These are phyloP conservation scores for Tripterygium wilfordii DNA, from an alignment of 177 flowering plant genomes.

Conservation along the genomic window DNA sequence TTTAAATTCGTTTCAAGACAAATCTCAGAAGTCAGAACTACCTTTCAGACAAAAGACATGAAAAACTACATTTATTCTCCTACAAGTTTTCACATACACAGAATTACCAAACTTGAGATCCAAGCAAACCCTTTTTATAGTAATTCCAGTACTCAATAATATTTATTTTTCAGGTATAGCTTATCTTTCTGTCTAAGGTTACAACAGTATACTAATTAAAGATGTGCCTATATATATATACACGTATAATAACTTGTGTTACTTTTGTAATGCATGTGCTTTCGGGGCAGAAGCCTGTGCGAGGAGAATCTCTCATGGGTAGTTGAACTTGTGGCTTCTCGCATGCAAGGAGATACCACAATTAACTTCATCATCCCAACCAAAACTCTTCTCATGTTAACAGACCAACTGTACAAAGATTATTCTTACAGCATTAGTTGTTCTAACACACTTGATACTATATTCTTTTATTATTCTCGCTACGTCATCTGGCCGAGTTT, in stretches of 20 bases:
- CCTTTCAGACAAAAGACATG: conserved; percentile 14
- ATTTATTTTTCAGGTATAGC: conserved; percentile 1
- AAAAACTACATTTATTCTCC: conserved; percentile 25
- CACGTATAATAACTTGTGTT: too few species aligned
- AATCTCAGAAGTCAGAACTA: too few species aligned
- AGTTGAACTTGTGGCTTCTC: too few species aligned
- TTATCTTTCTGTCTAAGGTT: conserved; percentile 11
- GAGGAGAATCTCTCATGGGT: too few species aligned
- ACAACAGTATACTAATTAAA: too few species aligned
- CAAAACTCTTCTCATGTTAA: too few species aligned
- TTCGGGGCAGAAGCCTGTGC: too few species aligned
- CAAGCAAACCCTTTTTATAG: conserved; percentile 22
- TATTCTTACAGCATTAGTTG: background rate
- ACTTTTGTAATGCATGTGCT: too few species aligned
- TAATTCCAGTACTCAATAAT: background rate
- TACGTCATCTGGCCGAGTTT: background rate
- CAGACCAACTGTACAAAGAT: background rate
- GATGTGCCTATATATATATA: too few species aligned
- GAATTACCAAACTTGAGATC: conserved; percentile 27
- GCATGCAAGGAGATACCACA: too few species aligned
- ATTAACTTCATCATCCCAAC: too few species aligned
- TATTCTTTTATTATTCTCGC: background rate
- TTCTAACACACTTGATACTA: background rate
- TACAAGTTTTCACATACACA: conserved; percentile 10
- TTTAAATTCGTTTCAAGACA: conserved; percentile 6